Base-by-base conservation (phyloP, 371 early-diverging fungal genomes). In the Mucor circinelloides region DNA sequence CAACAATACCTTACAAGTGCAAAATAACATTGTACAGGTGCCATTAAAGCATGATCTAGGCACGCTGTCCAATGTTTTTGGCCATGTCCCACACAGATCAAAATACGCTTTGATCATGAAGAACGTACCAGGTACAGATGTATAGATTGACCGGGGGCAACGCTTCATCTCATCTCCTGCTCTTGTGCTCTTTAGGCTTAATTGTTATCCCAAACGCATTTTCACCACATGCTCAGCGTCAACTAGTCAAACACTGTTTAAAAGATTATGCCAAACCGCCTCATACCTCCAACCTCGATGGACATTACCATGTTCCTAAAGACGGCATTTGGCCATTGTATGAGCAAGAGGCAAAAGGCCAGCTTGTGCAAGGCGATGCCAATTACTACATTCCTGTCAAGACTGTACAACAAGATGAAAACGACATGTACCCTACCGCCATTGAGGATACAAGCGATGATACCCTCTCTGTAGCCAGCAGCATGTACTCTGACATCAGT, bases 211-310 rank as follows among this genome's bases (percentile, higher is more conserved):
- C 89, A 1, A 85, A 87, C 60, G 85, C 90, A 25, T 89, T 96
- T 63, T 86, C 89, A 28, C 83, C 85, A 4, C 67, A 74, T 44
- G 90, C 87, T 2, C 94, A 96, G 70, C 80, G 89, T 30, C 67
- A 71, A 36, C 64, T 93, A 19, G 84, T 93, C 13, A 80, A 83
- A 63, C 72, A 81, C 12, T 91, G 93, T 52, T 74, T 95, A 13
- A 77, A 80, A 57, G 85, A 89, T 15, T 93, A 89, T 68, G 77
- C 93, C 0, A 69, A 75, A 30, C 84, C 85, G 15, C 97, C 97
- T 6, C 94, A 94, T 74, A 86, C 85, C 25, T 87, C 90, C 63
- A 96, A 92, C 75, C 85, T 95, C 13, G 92, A 96, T 68, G 88
- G 94, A 6, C 94, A 94, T 64, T 96, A 90, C 65, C 69, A 78